Evolutionary conservation across 345 rosid species (phyloP), one percentile per base, ranked within the genome.

Genomic region (Arabidopsis suecica): DNA sequence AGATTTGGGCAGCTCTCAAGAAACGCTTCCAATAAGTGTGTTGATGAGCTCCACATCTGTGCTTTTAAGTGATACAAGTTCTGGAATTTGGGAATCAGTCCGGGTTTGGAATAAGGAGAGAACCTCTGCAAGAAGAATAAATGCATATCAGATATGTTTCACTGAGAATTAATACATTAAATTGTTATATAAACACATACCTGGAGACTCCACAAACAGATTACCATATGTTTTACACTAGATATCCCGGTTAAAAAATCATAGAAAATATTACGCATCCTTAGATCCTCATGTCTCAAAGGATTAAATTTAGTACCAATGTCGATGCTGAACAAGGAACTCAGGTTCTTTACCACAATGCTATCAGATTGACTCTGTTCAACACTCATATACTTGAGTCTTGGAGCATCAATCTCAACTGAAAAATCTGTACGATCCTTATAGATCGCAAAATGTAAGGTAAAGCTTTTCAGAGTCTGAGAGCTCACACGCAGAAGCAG

Each of bases 401-500:
- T 3, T 48, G 53, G 53, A 18, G 53, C 53, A 48, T 48, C 53
- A 8, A 48, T 48, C 25, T 48, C 53, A 48, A 48, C 25, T 7
- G 23, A 7, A 48, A 48, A 48, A 7, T 48, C 10, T 16, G 23
- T 16, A 48, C 1, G 11, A 18, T 11, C 2, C 1, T 20, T 5
- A 2, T 16, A 16, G 18, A 16, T 16, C 32, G 32, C 32, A 28
- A 28, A 28, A 28, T 28, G 4, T 28, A 28, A 28, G 3, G 0
- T 1, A 48, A 7, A 11, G 22, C 5, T 48, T 16, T 48, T 48
- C 10, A 74, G 33, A 45, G 67, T 36, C 53, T 28, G 66, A 66
- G 72, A 66, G 10, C 50, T 65, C 51, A 74, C 42, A 58, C 18
- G 33, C 9, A 67, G 32, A 36, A 65, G 2, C 9, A 57, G 8